Evolutionary conservation across 2,329 filamentous ascomycete genomes (phyloP), one percentile per base, ranked within the genome.

Genomic region (Ophiosphaerella narmari): DNA sequence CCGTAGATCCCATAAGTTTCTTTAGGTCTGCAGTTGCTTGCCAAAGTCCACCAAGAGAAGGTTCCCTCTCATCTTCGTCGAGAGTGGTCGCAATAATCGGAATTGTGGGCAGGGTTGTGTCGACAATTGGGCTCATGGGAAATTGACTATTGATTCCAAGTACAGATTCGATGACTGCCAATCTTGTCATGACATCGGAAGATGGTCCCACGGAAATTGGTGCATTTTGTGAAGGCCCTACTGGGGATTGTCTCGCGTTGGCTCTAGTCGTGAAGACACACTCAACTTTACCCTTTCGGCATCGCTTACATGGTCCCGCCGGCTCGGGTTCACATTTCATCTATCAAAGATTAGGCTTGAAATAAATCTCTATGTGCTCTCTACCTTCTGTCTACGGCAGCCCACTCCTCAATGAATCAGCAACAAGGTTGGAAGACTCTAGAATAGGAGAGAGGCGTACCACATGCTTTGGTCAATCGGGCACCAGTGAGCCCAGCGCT

Each of bases 181-280:
- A 42, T 9, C 54, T 51, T 8, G 36, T 40, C 32, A 54, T 29
- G 2, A 57, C 51, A 24, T 45, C 26, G 32, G 45, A 24, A 12
- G 38, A 41, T 35, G 41, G 12, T 18, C 36, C 32, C 3, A 43
- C 11, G 12, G 26, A 4, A 8, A 16, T 38, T 23, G 32, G 26
- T 31, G 29, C 8, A n/a, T 26, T 26, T 42, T 43, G 31, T 16
- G 36, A 42, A 12, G 23, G 32, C 29, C 9, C n/a, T 4, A 14
- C 9, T 39, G 7, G 7, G 11, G 43, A 24, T 16, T 37, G 50
- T 51, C 70, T 48, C 59, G 74, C 74, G 55, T 76, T 76, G 37
- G 72, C 73, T 35, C 74, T 65, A 9, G 74, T 74, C 29, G 75
- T 72, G 48, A 76, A 76, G 11, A 76, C 63, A 55, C 74, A 77